Evolutionary conservation across 257 asterid genomes (phyloP), one percentile per base, ranked within the genome.

Genomic region (Nicotiana tomentosiformis): DNA sequence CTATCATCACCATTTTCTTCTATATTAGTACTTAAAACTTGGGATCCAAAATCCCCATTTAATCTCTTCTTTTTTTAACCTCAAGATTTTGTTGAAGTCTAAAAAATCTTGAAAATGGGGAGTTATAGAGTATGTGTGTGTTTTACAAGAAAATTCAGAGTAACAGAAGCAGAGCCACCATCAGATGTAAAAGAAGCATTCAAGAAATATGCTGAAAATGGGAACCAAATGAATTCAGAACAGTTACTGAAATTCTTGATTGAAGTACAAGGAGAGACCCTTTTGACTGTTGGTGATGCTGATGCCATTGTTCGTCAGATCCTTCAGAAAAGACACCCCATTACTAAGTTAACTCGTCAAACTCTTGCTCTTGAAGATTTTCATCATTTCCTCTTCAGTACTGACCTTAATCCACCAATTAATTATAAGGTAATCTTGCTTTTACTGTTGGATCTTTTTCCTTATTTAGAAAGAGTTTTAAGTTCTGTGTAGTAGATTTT

Each of bases 391-490:
- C 91, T 93, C 51, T 93, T 93, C 83, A 88, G 87, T 64, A 86
- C 91, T 72, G 95, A 93, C 70, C 86, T 92, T 32, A 93, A 93
- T 53, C 92, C 94, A 14, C 92, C 95, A 5, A 70, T 92, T n/a
- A 61, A 72, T 85, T 65, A 30, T 62, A 85, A 91, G 97, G 98
- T 93, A 66, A 17, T 20, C 3, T 43, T 17, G n/a, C 6, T 82
- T 60, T 33, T 55, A 30, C 67, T 81, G 33, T 23, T 62, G 67
- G 33, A 62, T 11, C 9, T 62, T 62, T 60, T 60, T 8, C 64
- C 64, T 57, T 57, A 17, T 68, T 69, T 39, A 10, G 57, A n/a
- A 3, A 69, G 10, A 69, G 7, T 14, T 49, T 10, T 49, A 49
- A 49, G 15, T 49, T 49, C 14, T 49, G 55, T 10, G 55, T 15